Base-by-base conservation (phyloP, 805 yeast genomes). In the Wickerhamomyces kurtzmanii region DNA sequence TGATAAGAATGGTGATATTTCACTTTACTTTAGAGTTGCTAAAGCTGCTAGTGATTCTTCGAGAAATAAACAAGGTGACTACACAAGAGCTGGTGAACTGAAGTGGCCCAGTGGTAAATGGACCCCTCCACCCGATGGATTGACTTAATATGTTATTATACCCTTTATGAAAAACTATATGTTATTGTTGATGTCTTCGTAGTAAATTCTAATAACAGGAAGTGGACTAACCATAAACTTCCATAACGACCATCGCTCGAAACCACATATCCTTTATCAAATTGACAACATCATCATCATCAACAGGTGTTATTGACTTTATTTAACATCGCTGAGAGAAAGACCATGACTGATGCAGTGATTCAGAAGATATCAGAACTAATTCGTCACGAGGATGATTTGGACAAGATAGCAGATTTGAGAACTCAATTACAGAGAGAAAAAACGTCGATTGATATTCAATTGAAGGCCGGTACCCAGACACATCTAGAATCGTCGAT, bases 391-490 rank as follows among this genome's bases (percentile, higher is more conserved):
- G 67, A 62, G 23, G 49, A 57, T 17, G 86, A 80, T 32, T 52
- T 78, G 22, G 68, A 62, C 28, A 72, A 68, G 31, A 62, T 79
- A 6, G 53, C 59, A 8, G 53, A 59, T 7, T 51, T 80, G 17
- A 68, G 67, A 31, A 71, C 65, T 29, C 79, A 73, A 33, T 53
- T 80, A 26, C 34, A 49, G 6, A 76, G 75, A 37, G 95, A 89
- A 45, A 83, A 82, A 48, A 65, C 78, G 0, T 66, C 80, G 4
- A 59, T 85, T 9, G 95, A 84, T 40, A 62, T 77, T 26, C 89
- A 85, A 46, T 59, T 89, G 37, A 73, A 71, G 42, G 55, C 79
- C 22, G 80, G 78, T 28, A 71, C 84, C n/a, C 73, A 70, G 44
- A 65, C 65, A 22, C 84, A 75, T 39, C 68, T 72, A 32, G 75